Evolutionary conservation across 345 rosid species (phyloP).

Genomic region (Pugionium cornutum): DNA sequence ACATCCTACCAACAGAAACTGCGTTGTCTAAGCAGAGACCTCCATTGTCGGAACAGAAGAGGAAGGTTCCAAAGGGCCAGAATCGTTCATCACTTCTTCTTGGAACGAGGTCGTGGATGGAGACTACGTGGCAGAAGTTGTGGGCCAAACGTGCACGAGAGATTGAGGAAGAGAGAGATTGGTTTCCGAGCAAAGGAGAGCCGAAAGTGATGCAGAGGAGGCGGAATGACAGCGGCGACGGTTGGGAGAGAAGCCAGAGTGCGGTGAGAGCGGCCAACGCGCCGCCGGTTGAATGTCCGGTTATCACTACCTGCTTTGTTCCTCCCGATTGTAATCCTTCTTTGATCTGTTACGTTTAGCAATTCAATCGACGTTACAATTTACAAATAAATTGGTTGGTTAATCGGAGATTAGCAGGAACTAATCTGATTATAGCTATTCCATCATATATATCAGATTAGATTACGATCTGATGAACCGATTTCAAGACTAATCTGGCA

Average conservation of each 20-base stretch:
- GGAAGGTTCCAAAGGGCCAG: constrained; percentile 74
- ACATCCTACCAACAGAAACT: constrained; percentile 51
- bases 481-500: too few species aligned
- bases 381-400: neutral
- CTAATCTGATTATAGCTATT: neutral
- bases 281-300: constrained; percentile 90
- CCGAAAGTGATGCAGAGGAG: constrained; percentile 79
- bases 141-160: constrained; percentile 62
- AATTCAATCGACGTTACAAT: neutral
- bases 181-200: constrained; percentile 76
- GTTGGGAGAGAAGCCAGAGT: constrained; percentile 70
- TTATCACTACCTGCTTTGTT: constrained; percentile 55
- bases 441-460: neutral
- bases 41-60: constrained; percentile 70
- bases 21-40: constrained; percentile 76
- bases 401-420: neutral
- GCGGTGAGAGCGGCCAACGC: constrained; percentile 69
- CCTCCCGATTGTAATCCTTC: constrained; percentile 25
- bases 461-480: too few species aligned
- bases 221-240: constrained; percentile 32
- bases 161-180: constrained; percentile 57
- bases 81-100: constrained; percentile 41
- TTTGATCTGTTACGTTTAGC: constrained; percentile 17
- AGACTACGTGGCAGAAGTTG: constrained; percentile 69
- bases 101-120: constrained; percentile 56